Conservation (phyloP, 108 stramenopile genomes). For the Nitzschia putrida region DNA sequence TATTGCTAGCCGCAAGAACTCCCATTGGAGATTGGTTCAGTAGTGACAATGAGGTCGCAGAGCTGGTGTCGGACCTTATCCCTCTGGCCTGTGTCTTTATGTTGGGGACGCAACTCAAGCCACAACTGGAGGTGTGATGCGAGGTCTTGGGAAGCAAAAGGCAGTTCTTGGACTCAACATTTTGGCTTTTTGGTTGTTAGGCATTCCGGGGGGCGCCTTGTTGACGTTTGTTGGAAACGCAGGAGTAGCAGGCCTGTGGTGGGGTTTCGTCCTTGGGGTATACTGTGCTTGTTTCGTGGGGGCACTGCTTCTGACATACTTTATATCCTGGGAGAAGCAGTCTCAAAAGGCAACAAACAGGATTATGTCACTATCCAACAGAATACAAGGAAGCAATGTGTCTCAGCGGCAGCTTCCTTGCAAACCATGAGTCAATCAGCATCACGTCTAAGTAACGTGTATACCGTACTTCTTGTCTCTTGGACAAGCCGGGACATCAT, state of each 20-base stretch:
- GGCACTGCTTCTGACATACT: not conserved
- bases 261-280: constrained; percentile 12
- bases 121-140: constrained; percentile 35
- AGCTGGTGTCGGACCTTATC: constrained; percentile 27
- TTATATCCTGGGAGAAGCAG: constrained; percentile 13
- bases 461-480: too few relatives aligned
- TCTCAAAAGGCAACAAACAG: constrained; percentile 1
- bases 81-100: constrained; percentile 43
- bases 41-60: constrained; percentile 36
- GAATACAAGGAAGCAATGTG: too few relatives aligned
- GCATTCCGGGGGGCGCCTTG: constrained; percentile 27
- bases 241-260: constrained; percentile 22
- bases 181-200: constrained; percentile 39
- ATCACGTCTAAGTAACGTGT: too few relatives aligned
- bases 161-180: constrained; percentile 34
- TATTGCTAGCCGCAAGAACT: constrained; percentile 25
- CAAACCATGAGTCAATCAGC: too few relatives aligned
- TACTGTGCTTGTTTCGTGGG: not conserved
- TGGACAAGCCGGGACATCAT: too few relatives aligned
- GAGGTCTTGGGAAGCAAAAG: constrained; percentile 41
- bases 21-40: constrained; percentile 33
- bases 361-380: constrained; percentile 3
- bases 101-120: constrained; percentile 39
- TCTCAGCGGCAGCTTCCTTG: too few relatives aligned
- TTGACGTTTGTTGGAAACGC: constrained; percentile 33